phyloP scores from a whole-genome alignment of 2,329 filamentous ascomycete species.

The Diaporthe nobilis region DNA sequence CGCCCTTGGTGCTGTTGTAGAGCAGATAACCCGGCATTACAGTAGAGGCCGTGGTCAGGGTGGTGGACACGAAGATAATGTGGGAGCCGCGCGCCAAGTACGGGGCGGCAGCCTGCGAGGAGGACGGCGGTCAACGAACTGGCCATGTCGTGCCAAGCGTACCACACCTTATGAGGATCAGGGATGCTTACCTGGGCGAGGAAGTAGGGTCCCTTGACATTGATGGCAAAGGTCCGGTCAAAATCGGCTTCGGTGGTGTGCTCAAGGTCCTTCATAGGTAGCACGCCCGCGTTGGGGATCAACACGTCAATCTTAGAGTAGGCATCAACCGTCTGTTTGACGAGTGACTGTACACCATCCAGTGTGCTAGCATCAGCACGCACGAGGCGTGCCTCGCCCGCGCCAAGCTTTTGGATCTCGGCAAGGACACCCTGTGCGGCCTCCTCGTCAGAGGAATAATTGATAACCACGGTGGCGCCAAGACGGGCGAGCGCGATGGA shows the following conservation, averaged over 20 bases:
- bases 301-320: slow-evolving; percentile 69
- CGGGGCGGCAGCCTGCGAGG: slow-evolving; percentile 52
- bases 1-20: slow-evolving; percentile 69
- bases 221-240: slow-evolving; percentile 59
- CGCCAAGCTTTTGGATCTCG: slow-evolving; percentile 1
- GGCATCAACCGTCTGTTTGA: slow-evolving; percentile 62
- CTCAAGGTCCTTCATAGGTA: slow-evolving; percentile 64
- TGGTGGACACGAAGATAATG: slow-evolving; percentile 47
- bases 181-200: slow-evolving; percentile 61
- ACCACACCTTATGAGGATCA: background rate
- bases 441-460: slow-evolving; percentile 64
- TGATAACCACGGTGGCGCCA: slow-evolving; percentile 78
- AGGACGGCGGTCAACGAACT: background rate
- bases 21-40: slow-evolving; percentile 63
- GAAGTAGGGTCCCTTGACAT: slow-evolving; percentile 71
- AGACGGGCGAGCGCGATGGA: slow-evolving; percentile 91
- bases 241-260: slow-evolving; percentile 65
- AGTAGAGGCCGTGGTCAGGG: slow-evolving; percentile 62
- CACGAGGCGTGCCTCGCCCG: slow-evolving; percentile 55
- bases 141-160: background rate
- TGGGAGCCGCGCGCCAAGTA: slow-evolving; percentile 1
- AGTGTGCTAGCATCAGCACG: slow-evolving; percentile 60
- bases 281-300: slow-evolving; percentile 67
- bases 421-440: slow-evolving; percentile 50
- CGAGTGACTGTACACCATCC: slow-evolving; percentile 61